Percentiles rank a stretch among this genome's conserved stretches.
Conservation (phyloP, 1,284 basidiomycete genomes). For the Ganoderma lingzhi region DNA sequence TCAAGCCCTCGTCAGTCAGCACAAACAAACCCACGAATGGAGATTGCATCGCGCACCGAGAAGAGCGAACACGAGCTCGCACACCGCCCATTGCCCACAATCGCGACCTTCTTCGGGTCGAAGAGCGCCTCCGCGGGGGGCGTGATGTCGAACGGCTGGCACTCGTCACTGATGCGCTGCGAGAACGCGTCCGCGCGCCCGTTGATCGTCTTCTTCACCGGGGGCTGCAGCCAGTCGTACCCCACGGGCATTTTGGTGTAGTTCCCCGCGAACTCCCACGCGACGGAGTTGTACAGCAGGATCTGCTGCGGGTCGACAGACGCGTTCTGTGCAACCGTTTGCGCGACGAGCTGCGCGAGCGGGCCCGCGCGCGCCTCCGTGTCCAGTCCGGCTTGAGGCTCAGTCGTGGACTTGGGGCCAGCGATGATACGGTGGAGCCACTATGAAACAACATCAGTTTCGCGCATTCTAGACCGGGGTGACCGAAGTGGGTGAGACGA, state of each 20-base stretch:
- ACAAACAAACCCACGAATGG: neutral
- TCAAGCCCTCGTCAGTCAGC: slow-evolving; percentile 12
- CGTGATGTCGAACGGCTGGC: slow-evolving; percentile 57
- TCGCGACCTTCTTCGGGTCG: slow-evolving; percentile 58
- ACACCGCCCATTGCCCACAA: slow-evolving; percentile 63
- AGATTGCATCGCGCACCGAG: slow-evolving; percentile 46
- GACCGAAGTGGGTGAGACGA: slow-evolving; percentile 11
- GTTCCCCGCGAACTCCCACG: slow-evolving; percentile 57
- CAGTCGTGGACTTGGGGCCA: slow-evolving; percentile 58
- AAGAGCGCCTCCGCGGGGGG: slow-evolving; percentile 59
- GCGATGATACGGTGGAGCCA: slow-evolving; percentile 70
- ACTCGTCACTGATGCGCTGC: slow-evolving; percentile 63
- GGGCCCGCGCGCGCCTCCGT: slow-evolving; percentile 58
- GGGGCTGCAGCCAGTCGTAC: slow-evolving; percentile 56
- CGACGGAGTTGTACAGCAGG: slow-evolving; percentile 58
- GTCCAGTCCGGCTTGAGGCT: slow-evolving; percentile 65
- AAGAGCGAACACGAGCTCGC: slow-evolving; percentile 69
- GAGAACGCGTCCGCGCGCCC: slow-evolving; percentile 57
- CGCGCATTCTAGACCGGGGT: neutral
- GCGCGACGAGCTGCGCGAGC: slow-evolving; percentile 58
- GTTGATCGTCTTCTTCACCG: slow-evolving; percentile 52
- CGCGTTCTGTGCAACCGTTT: slow-evolving; percentile 49
- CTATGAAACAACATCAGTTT: slow-evolving; percentile 42
- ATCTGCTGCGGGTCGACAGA: slow-evolving; percentile 51
- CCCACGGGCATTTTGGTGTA: slow-evolving; percentile 51